Evolutionary conservation across 1,284 basidiomycete species (phyloP), one percentile per base, ranked within the genome.

Genomic region (Dichomitus squalens): DNA sequence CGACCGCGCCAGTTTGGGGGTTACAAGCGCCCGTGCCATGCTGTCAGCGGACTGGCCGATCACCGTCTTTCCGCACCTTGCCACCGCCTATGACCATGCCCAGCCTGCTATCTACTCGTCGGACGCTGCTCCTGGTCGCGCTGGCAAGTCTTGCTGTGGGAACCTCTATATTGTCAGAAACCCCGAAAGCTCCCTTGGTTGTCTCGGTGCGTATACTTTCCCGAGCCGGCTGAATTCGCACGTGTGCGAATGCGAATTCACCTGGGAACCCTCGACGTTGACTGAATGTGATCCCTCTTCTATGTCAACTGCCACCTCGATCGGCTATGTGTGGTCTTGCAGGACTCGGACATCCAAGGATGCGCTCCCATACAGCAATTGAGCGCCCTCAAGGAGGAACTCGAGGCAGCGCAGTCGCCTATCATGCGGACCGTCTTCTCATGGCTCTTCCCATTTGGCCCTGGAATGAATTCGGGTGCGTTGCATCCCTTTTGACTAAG

Each of bases 361-460:
- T 78, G 76, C 58, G 68, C 73, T 47, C 78, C 85, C 4, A 74
- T 91, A 5, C 76, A 80, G 67, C 78, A 79, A 61, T 75, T 92
- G 52, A 79, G 79, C 64, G 72, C 76, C 52, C 74, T 92, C 53
- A 89, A 90, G 70, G 69, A 74, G 54, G 75, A 79, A 18, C 72
- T 88, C 25, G 86, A 88, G 63, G 84, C 79, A 41, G 73, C 79
- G 57, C 80, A 84, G 70, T 91, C 88, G 18, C 86, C 88, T 38
- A 70, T 92, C 49, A 83, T 92, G 84, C 86, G 88, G 43, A 82
- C 85, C 66, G 79, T 93, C 46, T 95, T 94, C 72, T 78, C 82
- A 8, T 83, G 82, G 76, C 75, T 95, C 56, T 95, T 95, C 71
- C 92, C 92, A 20, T 95, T 94, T 67, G 85, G 92, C 52, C 92